Evolutionary conservation across 2,329 filamentous ascomycete genomes (phyloP).

Genomic region (Ophiocordyceps polyrhachis-furcata): DNA sequence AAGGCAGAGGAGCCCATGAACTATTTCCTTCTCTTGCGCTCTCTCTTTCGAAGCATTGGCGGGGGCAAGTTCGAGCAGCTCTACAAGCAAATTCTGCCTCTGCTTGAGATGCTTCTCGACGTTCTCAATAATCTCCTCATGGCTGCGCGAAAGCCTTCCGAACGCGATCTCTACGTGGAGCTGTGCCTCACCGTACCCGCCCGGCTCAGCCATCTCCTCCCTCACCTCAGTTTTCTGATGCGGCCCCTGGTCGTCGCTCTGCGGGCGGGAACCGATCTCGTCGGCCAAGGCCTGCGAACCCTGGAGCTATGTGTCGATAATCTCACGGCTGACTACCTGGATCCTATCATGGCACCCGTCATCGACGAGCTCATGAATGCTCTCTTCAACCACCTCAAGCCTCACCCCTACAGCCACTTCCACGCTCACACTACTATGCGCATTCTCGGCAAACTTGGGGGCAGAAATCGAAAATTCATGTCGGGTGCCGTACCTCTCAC

Average conservation of each 20-base stretch:
- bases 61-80: conserved; percentile 94
- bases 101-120: conserved; percentile 93
- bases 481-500: conserved; percentile 71
- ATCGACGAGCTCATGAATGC: conserved; percentile 98
- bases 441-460: conserved; percentile 89
- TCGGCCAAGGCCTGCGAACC: conserved; percentile 83
- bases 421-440: conserved; percentile 96
- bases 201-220: conserved; percentile 79
- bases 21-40: conserved; percentile 85
- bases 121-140: conserved; percentile 89
- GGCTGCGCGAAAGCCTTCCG: conserved; percentile 74
- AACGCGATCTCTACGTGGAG: conserved; percentile 92
- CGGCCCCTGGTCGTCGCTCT: conserved; percentile 89
- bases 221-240: conserved; percentile 94
- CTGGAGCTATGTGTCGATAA: conserved; percentile 97
- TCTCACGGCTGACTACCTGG: conserved; percentile 88
- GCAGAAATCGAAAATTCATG: conserved; percentile 88
- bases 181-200: conserved; percentile 91
- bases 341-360: conserved; percentile 97
- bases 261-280: conserved; percentile 76
- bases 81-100: conserved; percentile 91
- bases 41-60: conserved; percentile 88
- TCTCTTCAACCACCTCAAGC: conserved; percentile 85
- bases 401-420: conserved; percentile 90
- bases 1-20: conserved; percentile 97